These are phyloP conservation scores for Sclerotinia minor DNA, from an alignment of 2,329 filamentous ascomycete genomes.

Conservation along the genomic window DNA sequence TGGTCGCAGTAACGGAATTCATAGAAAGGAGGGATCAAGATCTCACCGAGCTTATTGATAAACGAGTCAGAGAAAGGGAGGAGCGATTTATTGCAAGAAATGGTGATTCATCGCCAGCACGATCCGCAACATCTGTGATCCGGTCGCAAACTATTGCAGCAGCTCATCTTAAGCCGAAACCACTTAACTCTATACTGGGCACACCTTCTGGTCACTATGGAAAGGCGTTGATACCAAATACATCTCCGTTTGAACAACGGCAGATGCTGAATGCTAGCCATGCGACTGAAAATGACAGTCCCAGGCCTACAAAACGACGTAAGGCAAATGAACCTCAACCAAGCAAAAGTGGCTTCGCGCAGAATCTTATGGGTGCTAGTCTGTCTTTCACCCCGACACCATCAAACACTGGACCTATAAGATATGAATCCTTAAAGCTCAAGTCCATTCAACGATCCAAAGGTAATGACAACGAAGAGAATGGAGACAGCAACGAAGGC, in stretches of 20 bases:
- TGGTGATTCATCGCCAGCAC: conserved; percentile 39
- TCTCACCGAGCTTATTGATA: conserved; percentile 71
- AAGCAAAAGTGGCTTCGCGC: conserved; percentile 52
- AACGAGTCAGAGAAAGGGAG: conserved; percentile 60
- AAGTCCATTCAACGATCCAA: conserved; percentile 19
- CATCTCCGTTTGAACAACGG: conserved; percentile 66
- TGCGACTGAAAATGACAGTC: conserved; percentile 29
- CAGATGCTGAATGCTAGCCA: conserved; percentile 40
- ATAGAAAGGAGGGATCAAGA: conserved; percentile 76
- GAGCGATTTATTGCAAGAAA: conserved; percentile 45
- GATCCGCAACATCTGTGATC: conserved; percentile 31
- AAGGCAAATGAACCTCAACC: conserved; percentile 45
- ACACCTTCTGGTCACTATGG: conserved; percentile 64
- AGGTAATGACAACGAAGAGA: conserved; percentile 31
- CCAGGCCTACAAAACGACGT: conserved; percentile 47
- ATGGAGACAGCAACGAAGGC: conserved; percentile 7
- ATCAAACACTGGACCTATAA: conserved; percentile 33
- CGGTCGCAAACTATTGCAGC: conserved; percentile 37
- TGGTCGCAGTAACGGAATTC: conserved; percentile 78
- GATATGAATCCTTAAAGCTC: conserved; percentile 34
- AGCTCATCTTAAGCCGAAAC: conserved; percentile 55
- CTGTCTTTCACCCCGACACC: conserved; percentile 44
- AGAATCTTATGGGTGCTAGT: conserved; percentile 52
- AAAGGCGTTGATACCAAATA: conserved; percentile 56
- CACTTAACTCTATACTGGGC: conserved; percentile 60